phyloP scores from a whole-genome alignment of 495 filamentous ascomycete genomes.

The Penicillium dipodomyicola region DNA sequence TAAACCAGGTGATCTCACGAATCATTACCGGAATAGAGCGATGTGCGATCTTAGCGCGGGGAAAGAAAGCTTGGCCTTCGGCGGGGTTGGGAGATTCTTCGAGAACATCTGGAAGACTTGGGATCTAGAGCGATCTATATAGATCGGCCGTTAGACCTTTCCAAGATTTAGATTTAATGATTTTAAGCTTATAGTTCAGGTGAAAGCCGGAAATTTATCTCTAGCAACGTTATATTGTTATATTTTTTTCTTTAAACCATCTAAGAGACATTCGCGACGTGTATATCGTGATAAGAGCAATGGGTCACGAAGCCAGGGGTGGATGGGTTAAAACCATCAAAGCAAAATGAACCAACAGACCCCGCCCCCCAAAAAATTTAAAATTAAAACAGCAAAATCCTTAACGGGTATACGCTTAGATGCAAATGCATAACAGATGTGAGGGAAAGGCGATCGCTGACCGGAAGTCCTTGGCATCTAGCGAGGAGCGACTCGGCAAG shows the following conservation, averaged over 20 bases:
- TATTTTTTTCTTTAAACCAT: background rate
- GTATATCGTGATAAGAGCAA: background rate
- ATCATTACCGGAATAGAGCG: conserved; percentile 21
- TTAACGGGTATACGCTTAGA: conserved; percentile 38
- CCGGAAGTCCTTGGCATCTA: conserved; percentile 1
- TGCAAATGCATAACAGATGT: conserved; percentile 22
- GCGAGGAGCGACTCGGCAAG: background rate
- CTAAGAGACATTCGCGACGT: background rate
- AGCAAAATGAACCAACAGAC: conserved; percentile 1
- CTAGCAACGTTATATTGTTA: background rate
- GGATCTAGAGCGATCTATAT: conserved; percentile 6
- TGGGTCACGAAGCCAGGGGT: background rate
- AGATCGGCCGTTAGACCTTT: background rate
- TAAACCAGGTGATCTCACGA: conserved; percentile 13
- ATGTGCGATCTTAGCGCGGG: conserved; percentile 17
- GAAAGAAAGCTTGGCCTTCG: conserved; percentile 19
- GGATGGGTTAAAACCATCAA: conserved; percentile 1
- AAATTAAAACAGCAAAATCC: conserved; percentile 1
- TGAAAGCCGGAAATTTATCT: background rate
- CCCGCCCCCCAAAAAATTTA: too few relatives aligned
- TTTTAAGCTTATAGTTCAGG: background rate
- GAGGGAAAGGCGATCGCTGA: background rate
- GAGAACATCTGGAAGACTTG: background rate
- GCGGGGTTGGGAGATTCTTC: conserved; percentile 8
- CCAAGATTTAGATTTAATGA: background rate